phyloP scores from a whole-genome alignment of 768 basidiomycete species.

The Russula olivacea region DNA sequence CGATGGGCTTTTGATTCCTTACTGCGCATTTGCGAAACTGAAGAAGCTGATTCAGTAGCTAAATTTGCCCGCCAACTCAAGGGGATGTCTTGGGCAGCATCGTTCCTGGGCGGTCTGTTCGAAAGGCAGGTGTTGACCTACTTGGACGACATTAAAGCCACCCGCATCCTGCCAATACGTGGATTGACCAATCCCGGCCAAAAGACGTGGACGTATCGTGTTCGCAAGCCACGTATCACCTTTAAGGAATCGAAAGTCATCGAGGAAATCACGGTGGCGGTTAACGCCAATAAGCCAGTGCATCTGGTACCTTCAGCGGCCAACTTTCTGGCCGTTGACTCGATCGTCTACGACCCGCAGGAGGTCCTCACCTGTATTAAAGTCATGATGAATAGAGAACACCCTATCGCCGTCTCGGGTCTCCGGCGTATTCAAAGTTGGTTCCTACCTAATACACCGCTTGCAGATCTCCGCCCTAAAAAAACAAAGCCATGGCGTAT shows the following conservation, averaged over 20 bases:
- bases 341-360: not conserved
- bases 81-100: accelerated
- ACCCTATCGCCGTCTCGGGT: not conserved
- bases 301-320: not conserved
- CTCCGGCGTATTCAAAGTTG: not conserved
- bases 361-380: not conserved
- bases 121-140: not conserved
- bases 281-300: too few species aligned
- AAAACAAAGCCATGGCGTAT: too few species aligned
- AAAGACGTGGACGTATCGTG: not conserved
- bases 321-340: not conserved
- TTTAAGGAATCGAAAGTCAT: not conserved
- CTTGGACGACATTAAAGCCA: too few species aligned
- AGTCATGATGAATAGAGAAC: not conserved
- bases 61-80: too few species aligned
- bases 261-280: too few species aligned
- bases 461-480: not conserved
- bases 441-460: too few species aligned
- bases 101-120: too few species aligned
- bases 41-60: not conserved
- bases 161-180: not conserved
- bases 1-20: not conserved
- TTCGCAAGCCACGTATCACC: not conserved
- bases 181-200: not conserved
- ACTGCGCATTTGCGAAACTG: not conserved